Evolutionary conservation across 2,329 filamentous ascomycete species (phyloP).

Genomic region (Tolypocladium guangdongense): DNA sequence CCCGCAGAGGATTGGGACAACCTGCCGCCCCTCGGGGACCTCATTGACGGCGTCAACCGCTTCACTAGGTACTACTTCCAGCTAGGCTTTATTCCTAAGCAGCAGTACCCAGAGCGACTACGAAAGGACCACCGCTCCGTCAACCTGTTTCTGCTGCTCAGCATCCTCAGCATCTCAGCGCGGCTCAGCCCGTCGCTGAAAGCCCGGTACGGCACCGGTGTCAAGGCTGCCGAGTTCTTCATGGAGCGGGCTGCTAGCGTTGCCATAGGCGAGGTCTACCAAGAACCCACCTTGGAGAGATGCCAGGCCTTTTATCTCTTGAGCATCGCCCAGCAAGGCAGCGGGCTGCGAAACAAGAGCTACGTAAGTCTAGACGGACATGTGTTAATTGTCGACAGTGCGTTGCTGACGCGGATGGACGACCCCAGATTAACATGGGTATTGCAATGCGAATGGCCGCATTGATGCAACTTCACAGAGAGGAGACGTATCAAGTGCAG

Average conservation of each 20-base stretch:
- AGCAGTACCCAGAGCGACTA: constrained; percentile 36
- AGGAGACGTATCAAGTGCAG: constrained; percentile 38
- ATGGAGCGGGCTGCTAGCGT: constrained; percentile 38
- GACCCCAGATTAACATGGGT: constrained; percentile 40
- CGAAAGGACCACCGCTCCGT: constrained; percentile 34
- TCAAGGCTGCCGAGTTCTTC: constrained; percentile 41
- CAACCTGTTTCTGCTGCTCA: constrained; percentile 42
- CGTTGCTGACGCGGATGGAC: not conserved
- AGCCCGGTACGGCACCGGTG: constrained; percentile 36
- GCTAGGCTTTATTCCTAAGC: constrained; percentile 46
- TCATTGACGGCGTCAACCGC: constrained; percentile 40
- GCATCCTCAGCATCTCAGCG: constrained; percentile 45
- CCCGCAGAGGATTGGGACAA: constrained; percentile 34
- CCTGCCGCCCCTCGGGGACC: constrained; percentile 35
- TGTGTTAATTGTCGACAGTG: too few relatives aligned
- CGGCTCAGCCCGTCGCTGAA: constrained; percentile 39
- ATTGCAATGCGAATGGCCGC: constrained; percentile 45
- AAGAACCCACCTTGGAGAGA: constrained; percentile 39
- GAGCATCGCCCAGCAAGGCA: constrained; percentile 48
- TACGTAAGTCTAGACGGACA: constrained; percentile 29
- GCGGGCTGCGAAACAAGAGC: constrained; percentile 40
- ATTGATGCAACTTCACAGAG: constrained; percentile 42
- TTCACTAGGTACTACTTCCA: constrained; percentile 48
- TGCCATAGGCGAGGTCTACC: constrained; percentile 39
- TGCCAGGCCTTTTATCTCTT: constrained; percentile 49